Percentiles rank a stretch among this genome's conserved stretches.
Evolutionary conservation across 2,329 filamentous ascomycete species (phyloP).

Genomic region (Curvularia sp.): DNA sequence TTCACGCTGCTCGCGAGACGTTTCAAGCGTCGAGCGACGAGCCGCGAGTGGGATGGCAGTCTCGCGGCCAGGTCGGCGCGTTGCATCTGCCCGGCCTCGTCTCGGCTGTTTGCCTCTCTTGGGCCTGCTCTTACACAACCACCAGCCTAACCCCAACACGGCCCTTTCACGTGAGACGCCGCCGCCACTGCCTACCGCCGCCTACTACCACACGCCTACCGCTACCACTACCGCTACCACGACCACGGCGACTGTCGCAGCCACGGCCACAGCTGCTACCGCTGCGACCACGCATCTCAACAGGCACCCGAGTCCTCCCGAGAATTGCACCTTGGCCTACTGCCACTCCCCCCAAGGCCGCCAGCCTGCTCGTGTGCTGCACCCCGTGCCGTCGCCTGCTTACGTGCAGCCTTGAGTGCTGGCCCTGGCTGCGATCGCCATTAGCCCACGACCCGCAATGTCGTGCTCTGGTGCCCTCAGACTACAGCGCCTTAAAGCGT

Average conservation of each 20-base stretch:
- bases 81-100: constrained; percentile 33
- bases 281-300: too few species aligned
- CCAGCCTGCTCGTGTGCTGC: not conserved
- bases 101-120: constrained; percentile 40
- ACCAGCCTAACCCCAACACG: constrained; percentile 23
- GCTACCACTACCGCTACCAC: not conserved
- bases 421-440: not conserved
- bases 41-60: constrained; percentile 10
- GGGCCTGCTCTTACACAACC: constrained; percentile 33
- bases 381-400: constrained; percentile 17
- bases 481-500: constrained; percentile 7
- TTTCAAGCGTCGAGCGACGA: constrained; percentile 10
- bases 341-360: not conserved
- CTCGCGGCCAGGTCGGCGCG: constrained; percentile 39
- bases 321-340: not conserved
- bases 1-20: not conserved
- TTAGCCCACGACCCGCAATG: constrained; percentile 17
- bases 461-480: constrained; percentile 6
- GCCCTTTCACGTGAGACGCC: not conserved
- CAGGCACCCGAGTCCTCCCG: not conserved
- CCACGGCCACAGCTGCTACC: too few species aligned
- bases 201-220: not conserved
- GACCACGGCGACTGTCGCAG: not conserved
- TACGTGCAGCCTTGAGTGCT: constrained; percentile 17
- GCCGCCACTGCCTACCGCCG: not conserved